Evolutionary conservation across 495 filamentous ascomycete genomes (phyloP).

Genomic region (Aspergillus asperescens): DNA sequence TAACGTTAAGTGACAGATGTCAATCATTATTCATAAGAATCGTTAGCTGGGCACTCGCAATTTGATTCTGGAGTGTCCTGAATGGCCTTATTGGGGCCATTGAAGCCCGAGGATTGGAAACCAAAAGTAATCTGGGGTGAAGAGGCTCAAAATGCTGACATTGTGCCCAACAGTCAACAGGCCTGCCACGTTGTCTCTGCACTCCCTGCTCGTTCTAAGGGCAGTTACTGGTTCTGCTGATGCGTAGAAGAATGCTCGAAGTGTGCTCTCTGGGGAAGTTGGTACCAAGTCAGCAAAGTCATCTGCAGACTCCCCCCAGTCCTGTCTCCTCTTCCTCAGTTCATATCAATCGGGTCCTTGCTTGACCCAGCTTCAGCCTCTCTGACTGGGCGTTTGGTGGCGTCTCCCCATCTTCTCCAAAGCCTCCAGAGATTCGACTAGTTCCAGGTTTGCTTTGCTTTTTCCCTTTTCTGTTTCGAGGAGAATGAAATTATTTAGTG

Average conservation of each 20-base stretch:
- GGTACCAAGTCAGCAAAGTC: too few species aligned
- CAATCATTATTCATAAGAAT: neutral
- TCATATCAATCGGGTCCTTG: too few species aligned
- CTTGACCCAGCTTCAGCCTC: conserved; percentile 8
- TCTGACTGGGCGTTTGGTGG: conserved; percentile 20
- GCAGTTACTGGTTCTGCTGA: too few species aligned
- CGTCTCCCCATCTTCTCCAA: conserved; percentile 6
- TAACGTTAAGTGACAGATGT: conserved; percentile 2
- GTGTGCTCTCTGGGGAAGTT: too few species aligned
- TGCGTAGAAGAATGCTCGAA: too few species aligned
- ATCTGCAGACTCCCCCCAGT: too few species aligned
- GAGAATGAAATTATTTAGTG: conserved; percentile 5
- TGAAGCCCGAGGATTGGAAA: neutral
- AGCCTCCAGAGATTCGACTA: conserved; percentile 19
- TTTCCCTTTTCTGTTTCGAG: conserved; percentile 12
- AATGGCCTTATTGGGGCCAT: neutral
- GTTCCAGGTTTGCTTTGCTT: conserved; percentile 14
- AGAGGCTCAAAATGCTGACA: too few species aligned
- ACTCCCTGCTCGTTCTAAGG: too few species aligned
- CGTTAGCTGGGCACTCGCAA: neutral
- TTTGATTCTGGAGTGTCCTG: neutral
- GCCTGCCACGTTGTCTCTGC: conserved; percentile 1
- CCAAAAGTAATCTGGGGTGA: conserved; percentile 6
- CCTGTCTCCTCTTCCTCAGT: too few species aligned
- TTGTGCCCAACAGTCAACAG: too few species aligned